Evolutionary conservation across 257 asterid genomes (phyloP).

Genomic region (Schizonepeta tenuifolia): DNA sequence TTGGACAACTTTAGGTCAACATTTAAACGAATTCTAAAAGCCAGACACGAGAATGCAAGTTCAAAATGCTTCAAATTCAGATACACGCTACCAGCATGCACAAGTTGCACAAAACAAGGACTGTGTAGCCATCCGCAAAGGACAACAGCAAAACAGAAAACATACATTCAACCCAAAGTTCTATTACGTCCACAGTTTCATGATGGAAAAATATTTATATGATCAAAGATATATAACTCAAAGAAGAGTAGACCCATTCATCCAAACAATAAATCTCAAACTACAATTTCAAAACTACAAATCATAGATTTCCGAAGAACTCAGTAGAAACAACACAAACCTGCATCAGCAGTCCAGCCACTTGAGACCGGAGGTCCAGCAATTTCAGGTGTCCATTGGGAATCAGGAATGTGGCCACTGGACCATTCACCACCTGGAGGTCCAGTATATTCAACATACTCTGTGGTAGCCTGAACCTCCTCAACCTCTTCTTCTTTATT

Average conservation of each 20-base stretch:
- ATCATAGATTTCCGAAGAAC: neutral
- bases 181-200: neutral
- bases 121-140: neutral
- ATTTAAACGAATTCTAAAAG: neutral
- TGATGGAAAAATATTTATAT: no score
- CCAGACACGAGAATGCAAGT: neutral
- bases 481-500: conserved; percentile 50
- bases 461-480: conserved; percentile 44
- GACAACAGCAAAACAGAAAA: neutral
- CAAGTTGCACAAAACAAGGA: neutral
- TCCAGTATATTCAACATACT: conserved; percentile 43
- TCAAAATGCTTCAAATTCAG: neutral
- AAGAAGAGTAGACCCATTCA: neutral
- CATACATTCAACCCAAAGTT: neutral
- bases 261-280: neutral
- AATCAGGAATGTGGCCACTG: conserved; percentile 49
- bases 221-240: neutral
- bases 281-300: neutral
- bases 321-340: conserved; percentile 30
- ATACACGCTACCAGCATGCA: neutral
- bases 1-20: neutral
- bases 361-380: conserved; percentile 33
- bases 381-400: conserved; percentile 45
- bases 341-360: conserved; percentile 49
- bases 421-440: conserved; percentile 48